phyloP scores from a whole-genome alignment of 192 early-diverging fungal genomes.

The Coemansia sp. region DNA sequence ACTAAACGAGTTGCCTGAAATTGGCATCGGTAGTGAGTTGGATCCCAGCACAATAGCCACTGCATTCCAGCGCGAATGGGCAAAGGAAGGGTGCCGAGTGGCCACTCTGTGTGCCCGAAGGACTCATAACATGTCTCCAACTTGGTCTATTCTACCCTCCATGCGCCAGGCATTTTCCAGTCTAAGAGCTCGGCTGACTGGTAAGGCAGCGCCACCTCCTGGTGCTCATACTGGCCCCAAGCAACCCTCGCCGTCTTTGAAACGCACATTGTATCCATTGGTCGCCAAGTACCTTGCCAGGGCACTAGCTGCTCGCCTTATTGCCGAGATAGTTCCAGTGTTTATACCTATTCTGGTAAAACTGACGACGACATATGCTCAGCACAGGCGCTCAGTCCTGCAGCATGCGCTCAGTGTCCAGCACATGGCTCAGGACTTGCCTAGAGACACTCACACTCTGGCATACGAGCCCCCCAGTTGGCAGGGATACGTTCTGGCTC shows the following conservation, averaged over 20 bases:
- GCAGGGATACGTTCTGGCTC: conserved; percentile 50
- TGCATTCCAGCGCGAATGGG: conserved; percentile 31
- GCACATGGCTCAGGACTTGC: not conserved
- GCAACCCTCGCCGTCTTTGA: conserved; percentile 12
- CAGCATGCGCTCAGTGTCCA: conserved; percentile 5
- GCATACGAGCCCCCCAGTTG: conserved; percentile 28
- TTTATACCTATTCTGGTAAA: conserved; percentile 45
- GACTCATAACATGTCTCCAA: not conserved
- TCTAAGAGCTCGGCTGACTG: not conserved
- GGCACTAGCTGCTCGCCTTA: conserved; percentile 30
- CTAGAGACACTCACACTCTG: not conserved
- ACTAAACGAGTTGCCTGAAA: conserved; percentile 28
- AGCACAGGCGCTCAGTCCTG: conserved; percentile 36
- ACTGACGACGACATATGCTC: conserved; percentile 38
- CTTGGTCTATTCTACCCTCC: not conserved
- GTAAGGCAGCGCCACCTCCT: not conserved
- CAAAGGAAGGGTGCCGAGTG: conserved; percentile 18
- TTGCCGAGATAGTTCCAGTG: conserved; percentile 42
- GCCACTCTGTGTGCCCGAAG: not conserved
- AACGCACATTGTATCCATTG: conserved; percentile 21
- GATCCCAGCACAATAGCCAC: conserved; percentile 22
- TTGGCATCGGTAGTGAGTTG: conserved; percentile 40
- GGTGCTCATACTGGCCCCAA: not conserved
- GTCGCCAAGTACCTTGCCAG: conserved; percentile 22
- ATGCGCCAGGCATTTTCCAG: not conserved